Evolutionary conservation across 1,284 basidiomycete species (phyloP), one percentile per base, ranked within the genome.

Genomic region (Singerocomus inundabilis): DNA sequence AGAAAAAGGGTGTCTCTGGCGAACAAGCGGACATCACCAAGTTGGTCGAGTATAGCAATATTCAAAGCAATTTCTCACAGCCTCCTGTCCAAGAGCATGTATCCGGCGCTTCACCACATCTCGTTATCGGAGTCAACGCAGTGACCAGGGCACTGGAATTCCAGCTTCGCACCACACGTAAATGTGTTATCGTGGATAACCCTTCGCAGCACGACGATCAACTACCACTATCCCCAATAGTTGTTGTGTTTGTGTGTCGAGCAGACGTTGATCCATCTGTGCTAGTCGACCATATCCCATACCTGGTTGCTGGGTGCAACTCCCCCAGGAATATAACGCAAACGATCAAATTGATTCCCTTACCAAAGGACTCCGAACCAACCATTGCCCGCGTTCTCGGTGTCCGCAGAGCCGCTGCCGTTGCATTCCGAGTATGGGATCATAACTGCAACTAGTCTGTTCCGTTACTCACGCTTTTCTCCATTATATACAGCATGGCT

Each of bases 91-190:
- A 15, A 11, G 30, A 55, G 61, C 33, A 5, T 2, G 8, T 28
- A 2, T 32, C 38, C 5, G 16, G 35, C 30, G 36, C 45, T 26
- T 36, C 66, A 12, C 56, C 74, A 11, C 78, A 86, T 62, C 57
- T 89, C 35, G 71, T 78, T 1, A 66, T 87, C 37, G 92, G 92
- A 11, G 85, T 94, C 57, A 95, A 93, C 61, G 76, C 83, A 61
- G 87, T 92, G 8, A 90, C 91, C 21, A 88, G 83, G 66, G 72
- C 73, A 16, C 73, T 95, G 11, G 92, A 95, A 67, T 57, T 52
- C 4, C 80, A 87, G 55, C 74, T 81, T 18, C 59, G 61, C n/a
- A 59, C 66, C 21, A 56, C 70, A 28, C 71, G 77, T 25, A 57
- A 26, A 43, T 58, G 58, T 44, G 48, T 55, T 21, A 36, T 58